Conservation (phyloP, 257 asterid genomes). For the Fraxinus cuspidata region DNA sequence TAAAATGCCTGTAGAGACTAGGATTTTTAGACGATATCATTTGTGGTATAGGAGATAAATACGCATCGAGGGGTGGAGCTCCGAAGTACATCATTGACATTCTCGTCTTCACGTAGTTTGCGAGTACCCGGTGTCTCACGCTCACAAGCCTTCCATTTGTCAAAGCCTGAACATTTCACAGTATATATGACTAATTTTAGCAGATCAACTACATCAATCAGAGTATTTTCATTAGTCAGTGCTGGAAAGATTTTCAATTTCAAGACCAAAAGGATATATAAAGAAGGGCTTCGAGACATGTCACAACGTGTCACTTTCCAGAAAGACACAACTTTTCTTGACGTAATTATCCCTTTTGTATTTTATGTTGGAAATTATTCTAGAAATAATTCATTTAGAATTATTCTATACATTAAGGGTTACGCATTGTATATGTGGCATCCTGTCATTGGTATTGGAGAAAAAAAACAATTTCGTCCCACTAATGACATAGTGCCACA, state of each 20-base stretch:
- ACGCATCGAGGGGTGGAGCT: constrained; percentile 53
- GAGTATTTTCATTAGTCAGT: too few species aligned
- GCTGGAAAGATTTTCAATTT: not conserved
- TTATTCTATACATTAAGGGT: too few species aligned
- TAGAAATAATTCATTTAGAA: too few species aligned
- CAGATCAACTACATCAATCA: not conserved
- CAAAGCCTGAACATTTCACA: constrained; percentile 38
- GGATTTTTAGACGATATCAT: constrained; percentile 23
- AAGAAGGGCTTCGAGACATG: too few species aligned
- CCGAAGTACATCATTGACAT: constrained; percentile 74
- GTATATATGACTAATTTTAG: not conserved
- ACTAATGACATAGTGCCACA: too few species aligned
- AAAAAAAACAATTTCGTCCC: too few species aligned
- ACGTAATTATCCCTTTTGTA: not conserved
- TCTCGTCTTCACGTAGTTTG: constrained; percentile 39
- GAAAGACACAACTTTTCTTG: not conserved
- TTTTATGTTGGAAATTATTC: not conserved
- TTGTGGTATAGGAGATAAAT: constrained; percentile 43
- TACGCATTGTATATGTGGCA: too few species aligned
- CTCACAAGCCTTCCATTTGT: constrained; percentile 70
- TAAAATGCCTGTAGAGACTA: constrained; percentile 49
- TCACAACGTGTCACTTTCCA: not conserved
- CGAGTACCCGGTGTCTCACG: constrained; percentile 66
- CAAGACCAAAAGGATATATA: not conserved
- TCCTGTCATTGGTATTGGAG: too few species aligned